Base-by-base conservation (phyloP, 805 yeast species). In the Komagataella kurtzmanii region DNA sequence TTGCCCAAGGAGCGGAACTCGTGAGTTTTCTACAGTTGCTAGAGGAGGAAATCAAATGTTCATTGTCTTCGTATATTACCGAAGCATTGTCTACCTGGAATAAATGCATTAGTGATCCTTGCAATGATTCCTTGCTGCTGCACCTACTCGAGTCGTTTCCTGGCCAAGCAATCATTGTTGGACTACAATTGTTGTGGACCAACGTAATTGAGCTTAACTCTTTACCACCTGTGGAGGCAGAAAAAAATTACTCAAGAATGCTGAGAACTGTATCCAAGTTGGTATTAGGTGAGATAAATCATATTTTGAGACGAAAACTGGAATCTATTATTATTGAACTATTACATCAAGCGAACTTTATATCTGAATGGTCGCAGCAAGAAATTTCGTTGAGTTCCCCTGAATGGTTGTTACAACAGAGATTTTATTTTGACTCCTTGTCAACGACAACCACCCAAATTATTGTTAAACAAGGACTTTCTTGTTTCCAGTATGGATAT, bases 251-350 rank as follows among this genome's bases (percentile, higher is more conserved):
- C 14, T 30, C 40, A 30, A 30, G 5, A 10, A 24, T 47, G 19
- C 49, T 30, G 40, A 14, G 5, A 10, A 30, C 40, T 30, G 40
- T 10, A 14, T 30, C 40, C 12, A 30, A 14, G 4, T 10, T 30
- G 14, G 14, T 30, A 8, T 30, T 8, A 30, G 40, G 40, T 14
- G 14, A 10, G 40, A 14, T 30, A 10, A 30, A 14, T 23, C 17
- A 24, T 47, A 45, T 48, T 17, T 43, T 19, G 12, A 65, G 80
- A 12, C 68, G 67, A 50, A 80, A 79, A 53, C 55, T 73, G 19
- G 88, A 86, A 58, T 71, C 76, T 8, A 58, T 87, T n/a, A 70
- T 86, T 10, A 75, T 85, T 23, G 96, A 88, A 55, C 54, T 76
- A 5, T 72, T 84, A 5, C 88, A 85, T 54, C 84, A 80, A 45